Base-by-base conservation (phyloP, 148 eudicot species). In the Talinum fruticosum region DNA sequence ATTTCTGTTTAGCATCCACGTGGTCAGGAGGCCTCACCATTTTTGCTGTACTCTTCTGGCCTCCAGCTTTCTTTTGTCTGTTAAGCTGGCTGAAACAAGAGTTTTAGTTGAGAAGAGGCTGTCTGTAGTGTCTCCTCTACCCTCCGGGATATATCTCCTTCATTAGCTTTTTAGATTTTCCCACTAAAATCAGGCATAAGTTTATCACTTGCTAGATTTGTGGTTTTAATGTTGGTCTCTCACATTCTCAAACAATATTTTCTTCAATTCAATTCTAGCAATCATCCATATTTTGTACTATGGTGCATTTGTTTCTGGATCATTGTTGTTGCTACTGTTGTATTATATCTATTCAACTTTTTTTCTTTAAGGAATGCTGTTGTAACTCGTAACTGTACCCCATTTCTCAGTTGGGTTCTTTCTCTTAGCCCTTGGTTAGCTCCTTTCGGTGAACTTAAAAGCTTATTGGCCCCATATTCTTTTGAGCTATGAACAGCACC, bases 381-480 rank as follows among this genome's bases (percentile, higher is more conserved):
- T 36, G 23, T 34, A 10, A 14, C 36, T 59, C 24, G 23, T 34
- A 10, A 14, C 36, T n/a, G 76, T 6, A 12, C 10, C 24, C 13
- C 45, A 21, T 38, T 10, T 53, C 23, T 73, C 0, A 6, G 8
- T 37, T 8, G 14, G 10, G 0, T 67, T 6, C 16, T 44, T 71
- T 44, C 73, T 36, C 51, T 0, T 21, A 8, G 64, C 26, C 47
- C 44, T 37, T 35, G 47, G 8, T 38, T 23, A 70, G 24, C 51
- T 70, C 32, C 23, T 70, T 26, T 21, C 47, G 13, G 1, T 72
- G 33, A 61, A 78, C 51, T 76, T 71, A 29, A 37, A 8, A 29
- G 72, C 47, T 62, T 44, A 28, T 75, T 71, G 47, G 15, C 29
- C 5, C 33, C 75, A 21, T 54, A 72, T 66, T 49, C 62, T 68